Conservation (phyloP, 1,284 basidiomycete species). For the Coniferiporia weirii region DNA sequence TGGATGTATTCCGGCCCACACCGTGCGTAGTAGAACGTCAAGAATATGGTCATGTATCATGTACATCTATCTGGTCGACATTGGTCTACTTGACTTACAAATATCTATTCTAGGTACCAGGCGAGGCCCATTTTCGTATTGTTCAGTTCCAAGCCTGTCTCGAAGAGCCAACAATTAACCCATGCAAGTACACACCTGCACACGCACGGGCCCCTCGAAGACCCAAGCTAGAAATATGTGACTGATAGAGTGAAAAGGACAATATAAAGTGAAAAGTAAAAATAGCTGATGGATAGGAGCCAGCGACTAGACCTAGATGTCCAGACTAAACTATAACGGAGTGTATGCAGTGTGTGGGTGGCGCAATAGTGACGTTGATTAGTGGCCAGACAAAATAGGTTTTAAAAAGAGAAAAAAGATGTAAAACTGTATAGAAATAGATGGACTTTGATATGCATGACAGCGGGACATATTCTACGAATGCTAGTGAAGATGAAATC, state of each 20-base stretch:
- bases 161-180: background rate
- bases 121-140: background rate
- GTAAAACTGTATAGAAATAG: background rate
- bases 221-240: background rate
- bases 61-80: background rate
- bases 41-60: no score
- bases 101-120: background rate
- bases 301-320: background rate
- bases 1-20: no score
- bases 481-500: background rate
- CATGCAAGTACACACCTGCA: background rate
- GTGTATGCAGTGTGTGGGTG: background rate
- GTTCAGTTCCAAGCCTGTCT: background rate
- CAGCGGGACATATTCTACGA: background rate
- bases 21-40: no score
- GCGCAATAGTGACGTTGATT: background rate
- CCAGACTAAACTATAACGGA: background rate
- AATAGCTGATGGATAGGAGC: background rate
- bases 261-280: background rate
- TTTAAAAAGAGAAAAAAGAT: background rate
- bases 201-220: background rate
- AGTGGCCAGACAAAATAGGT: background rate
- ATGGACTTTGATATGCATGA: background rate
- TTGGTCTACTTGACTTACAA: background rate
- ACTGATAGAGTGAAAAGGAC: background rate